Conservation (phyloP, 139 green algal species). For the Chloropicon primus region DNA sequence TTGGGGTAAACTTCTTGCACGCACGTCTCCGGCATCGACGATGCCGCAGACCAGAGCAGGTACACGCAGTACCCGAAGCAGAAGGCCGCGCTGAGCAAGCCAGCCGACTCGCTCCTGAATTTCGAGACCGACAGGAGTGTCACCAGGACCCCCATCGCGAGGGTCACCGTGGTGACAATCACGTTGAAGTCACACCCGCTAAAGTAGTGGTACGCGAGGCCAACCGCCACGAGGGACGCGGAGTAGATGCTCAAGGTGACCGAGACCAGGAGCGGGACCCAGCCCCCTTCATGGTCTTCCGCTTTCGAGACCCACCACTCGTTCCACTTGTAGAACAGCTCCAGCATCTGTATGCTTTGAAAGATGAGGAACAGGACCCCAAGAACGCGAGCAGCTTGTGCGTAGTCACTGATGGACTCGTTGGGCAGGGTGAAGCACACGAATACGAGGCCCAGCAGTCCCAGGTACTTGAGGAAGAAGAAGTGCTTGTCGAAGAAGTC, state of each 20-base stretch:
- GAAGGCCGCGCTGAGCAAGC: background rate
- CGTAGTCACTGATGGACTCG: background rate
- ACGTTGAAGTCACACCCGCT: background rate
- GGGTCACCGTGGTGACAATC: background rate
- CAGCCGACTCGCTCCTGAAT: background rate
- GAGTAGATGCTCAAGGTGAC: background rate
- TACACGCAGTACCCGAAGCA: background rate
- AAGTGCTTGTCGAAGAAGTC: background rate
- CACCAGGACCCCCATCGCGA: background rate
- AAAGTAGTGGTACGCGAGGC: background rate
- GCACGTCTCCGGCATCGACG: background rate
- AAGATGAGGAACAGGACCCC: background rate
- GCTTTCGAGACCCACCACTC: background rate
- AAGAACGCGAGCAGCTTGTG: background rate
- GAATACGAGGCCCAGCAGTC: background rate
- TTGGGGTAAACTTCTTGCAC: background rate
- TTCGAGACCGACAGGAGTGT: background rate
- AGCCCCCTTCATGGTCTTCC: background rate
- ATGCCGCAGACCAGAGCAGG: background rate
- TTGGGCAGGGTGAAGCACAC: background rate
- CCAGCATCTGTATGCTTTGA: background rate
- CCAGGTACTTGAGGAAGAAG: background rate
- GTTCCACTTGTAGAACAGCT: background rate
- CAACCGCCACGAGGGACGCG: background rate
- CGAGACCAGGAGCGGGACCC: background rate